phyloP scores from a whole-genome alignment of 2,329 filamentous ascomycete species.

The Fusarium sp. region DNA sequence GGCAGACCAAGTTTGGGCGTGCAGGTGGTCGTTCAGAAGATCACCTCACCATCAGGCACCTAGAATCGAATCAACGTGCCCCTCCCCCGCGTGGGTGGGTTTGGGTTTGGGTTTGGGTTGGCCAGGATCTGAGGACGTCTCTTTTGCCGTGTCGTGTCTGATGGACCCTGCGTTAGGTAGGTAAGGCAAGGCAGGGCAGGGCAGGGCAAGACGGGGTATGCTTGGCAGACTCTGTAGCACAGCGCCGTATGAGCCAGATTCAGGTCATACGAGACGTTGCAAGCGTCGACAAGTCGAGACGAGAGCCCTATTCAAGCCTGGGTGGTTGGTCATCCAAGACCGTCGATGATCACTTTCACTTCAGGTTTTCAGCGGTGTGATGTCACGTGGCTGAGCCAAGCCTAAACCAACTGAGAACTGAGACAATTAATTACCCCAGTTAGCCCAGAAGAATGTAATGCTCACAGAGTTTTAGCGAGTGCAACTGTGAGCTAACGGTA shows the following conservation, averaged over 20 bases:
- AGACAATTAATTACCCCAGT: constrained; percentile 13
- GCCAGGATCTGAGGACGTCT: constrained; percentile 35
- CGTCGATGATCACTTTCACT: constrained; percentile 21
- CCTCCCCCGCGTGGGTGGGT: constrained; percentile 45
- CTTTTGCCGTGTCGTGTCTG: constrained; percentile 28
- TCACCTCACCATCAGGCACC: constrained; percentile 43
- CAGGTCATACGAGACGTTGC: constrained; percentile 36
- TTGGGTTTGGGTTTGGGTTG: constrained; percentile 18
- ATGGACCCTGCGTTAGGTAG: constrained; percentile 33
- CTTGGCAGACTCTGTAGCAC: constrained; percentile 20
- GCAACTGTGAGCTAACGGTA: background rate
- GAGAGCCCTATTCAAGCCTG: constrained; percentile 28
- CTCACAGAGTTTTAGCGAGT: constrained; percentile 1
- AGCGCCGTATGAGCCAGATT: constrained; percentile 32
- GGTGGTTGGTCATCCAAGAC: constrained; percentile 34
- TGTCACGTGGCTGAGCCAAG: constrained; percentile 42
- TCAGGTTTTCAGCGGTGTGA: constrained; percentile 45
- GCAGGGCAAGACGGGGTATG: constrained; percentile 1
- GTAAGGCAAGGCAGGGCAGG: background rate
- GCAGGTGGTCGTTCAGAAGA: constrained; percentile 26
- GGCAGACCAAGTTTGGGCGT: constrained; percentile 43
- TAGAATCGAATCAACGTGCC: constrained; percentile 41
- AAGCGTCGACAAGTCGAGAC: constrained; percentile 8
- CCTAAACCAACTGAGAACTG: constrained; percentile 8
- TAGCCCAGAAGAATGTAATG: background rate